Conservation (phyloP, 805 yeast species). For the Vanderwaltozyma tropicalis region DNA sequence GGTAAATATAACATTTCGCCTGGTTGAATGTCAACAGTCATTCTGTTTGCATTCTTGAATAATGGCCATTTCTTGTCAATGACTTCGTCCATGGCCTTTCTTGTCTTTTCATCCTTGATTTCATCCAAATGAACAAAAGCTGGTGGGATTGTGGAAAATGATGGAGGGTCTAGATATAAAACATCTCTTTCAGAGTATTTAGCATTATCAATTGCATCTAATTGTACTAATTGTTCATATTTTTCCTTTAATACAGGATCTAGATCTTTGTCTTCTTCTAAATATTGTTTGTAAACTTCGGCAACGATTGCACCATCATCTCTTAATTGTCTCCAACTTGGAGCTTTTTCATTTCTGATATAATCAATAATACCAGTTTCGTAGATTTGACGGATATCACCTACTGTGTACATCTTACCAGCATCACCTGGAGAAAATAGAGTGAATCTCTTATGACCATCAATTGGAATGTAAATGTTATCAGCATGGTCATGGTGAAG, state of each 20-base stretch:
- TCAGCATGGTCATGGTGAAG: constrained; percentile 77
- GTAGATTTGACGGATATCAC: constrained; percentile 42
- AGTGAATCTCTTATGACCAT: constrained; percentile 58
- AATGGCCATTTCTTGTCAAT: constrained; percentile 41
- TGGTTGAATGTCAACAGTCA: constrained; percentile 41
- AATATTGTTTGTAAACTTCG: constrained; percentile 37
- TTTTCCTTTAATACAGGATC: constrained; percentile 13
- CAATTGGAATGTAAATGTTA: constrained; percentile 51
- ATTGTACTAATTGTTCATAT: constrained; percentile 20
- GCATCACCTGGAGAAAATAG: constrained; percentile 57
- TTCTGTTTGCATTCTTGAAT: constrained; percentile 32
- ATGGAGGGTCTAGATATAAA: constrained; percentile 47
- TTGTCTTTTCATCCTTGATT: constrained; percentile 25
- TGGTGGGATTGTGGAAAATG: constrained; percentile 58
- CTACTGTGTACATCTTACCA: constrained; percentile 49
- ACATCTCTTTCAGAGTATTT: constrained; percentile 12
- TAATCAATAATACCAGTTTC: constrained; percentile 63
- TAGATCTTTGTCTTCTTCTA: constrained; percentile 23
- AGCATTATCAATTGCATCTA: constrained; percentile 18
- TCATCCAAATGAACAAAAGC: constrained; percentile 50
- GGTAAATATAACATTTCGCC: constrained; percentile 66
- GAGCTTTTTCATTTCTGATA: constrained; percentile 41
- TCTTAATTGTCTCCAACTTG: constrained; percentile 51
- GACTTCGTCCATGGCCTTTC: constrained; percentile 25
- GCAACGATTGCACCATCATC: constrained; percentile 52